These are phyloP conservation scores for Staphylotrichum longicolle DNA, from an alignment of 495 filamentous ascomycete species.

Conservation along the genomic window DNA sequence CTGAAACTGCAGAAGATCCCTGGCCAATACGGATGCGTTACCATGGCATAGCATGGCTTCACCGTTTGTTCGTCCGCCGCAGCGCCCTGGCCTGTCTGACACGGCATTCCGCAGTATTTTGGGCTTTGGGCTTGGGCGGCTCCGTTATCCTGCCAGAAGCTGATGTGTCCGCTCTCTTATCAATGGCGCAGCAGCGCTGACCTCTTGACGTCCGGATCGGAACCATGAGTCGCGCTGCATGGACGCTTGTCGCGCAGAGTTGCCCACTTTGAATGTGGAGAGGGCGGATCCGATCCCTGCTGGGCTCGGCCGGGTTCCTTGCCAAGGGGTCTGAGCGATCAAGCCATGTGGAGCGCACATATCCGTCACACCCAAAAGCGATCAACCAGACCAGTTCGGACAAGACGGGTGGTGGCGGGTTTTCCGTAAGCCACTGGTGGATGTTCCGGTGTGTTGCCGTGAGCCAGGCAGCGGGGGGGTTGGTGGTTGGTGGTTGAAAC, in stretches of 20 bases:
- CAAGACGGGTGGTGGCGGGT: background rate
- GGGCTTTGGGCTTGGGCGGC: too few species aligned
- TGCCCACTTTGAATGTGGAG: background rate
- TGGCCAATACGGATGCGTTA: too few species aligned
- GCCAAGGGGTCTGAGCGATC: constrained; percentile 13
- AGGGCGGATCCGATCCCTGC: constrained; percentile 14
- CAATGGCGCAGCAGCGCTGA: background rate
- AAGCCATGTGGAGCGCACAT: constrained; percentile 7
- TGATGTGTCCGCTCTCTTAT: background rate
- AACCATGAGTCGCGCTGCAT: constrained; percentile 11
- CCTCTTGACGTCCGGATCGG: background rate
- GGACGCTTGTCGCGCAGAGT: background rate
- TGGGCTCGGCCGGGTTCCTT: background rate
- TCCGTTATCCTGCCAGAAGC: too few species aligned
- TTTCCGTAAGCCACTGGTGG: background rate
- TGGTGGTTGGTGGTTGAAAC: background rate
- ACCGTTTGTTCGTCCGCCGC: too few species aligned
- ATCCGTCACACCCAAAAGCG: background rate
- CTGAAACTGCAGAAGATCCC: background rate
- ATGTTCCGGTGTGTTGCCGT: too few species aligned
- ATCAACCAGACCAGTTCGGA: constrained; percentile 3
- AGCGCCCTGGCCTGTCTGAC: too few species aligned
- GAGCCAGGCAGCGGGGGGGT: background rate
- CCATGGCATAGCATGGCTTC: too few species aligned
- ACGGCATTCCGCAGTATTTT: too few species aligned